Percentiles rank a stretch among this genome's conserved stretches.
phyloP scores from a whole-genome alignment of 768 basidiomycete species.

The Pholiota microspora region DNA sequence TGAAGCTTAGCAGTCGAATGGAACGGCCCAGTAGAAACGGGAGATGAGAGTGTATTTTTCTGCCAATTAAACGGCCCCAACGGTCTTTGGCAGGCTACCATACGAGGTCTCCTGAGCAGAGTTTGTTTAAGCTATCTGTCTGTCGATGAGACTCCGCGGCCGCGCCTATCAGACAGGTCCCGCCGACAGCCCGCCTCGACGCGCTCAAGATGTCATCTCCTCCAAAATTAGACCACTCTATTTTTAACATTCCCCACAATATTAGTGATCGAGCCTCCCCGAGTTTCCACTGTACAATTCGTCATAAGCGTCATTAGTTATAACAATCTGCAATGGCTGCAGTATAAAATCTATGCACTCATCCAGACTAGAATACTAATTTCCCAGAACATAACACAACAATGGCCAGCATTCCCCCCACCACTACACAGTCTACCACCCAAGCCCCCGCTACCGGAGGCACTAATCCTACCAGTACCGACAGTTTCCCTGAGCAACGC shows the following conservation, averaged over 20 bases:
- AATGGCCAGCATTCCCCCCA: background rate
- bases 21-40: background rate
- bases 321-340: too few species aligned
- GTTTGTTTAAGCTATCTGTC: too few species aligned
- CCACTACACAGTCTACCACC: background rate
- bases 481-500: constrained; percentile 35
- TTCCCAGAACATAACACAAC: background rate
- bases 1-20: background rate
- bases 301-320: background rate
- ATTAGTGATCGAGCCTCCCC: too few species aligned
- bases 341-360: background rate
- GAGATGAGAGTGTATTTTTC: background rate
- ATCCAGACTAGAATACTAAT: background rate
- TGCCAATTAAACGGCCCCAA: background rate
- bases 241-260: background rate
- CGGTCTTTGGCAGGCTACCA: background rate
- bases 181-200: background rate
- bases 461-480: background rate
- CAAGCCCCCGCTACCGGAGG: background rate
- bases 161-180: too few species aligned
- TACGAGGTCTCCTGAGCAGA: background rate
- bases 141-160: too few species aligned
- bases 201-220: background rate
- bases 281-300: background rate
- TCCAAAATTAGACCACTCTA: background rate